Percentiles rank a stretch among this genome's conserved stretches.
Evolutionary conservation across 305 asterid species (phyloP).

Genomic region (Plantago lanceolata): DNA sequence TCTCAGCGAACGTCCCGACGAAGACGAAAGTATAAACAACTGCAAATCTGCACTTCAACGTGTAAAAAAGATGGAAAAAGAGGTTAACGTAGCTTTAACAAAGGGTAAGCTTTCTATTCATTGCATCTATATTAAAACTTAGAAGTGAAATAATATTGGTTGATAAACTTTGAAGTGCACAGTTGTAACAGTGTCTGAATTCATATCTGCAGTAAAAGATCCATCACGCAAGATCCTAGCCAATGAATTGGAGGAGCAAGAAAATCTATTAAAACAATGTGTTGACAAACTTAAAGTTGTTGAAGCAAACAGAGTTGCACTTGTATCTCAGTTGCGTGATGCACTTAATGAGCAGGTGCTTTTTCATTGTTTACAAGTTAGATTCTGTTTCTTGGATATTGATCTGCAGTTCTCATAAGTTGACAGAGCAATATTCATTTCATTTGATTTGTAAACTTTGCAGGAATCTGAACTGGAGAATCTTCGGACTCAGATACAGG

Average conservation of each 20-base stretch:
- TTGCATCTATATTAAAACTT: neutral
- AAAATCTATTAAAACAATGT: constrained; percentile 49
- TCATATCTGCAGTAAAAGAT: constrained; percentile 51
- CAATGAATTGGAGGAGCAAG: constrained; percentile 72
- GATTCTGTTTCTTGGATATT: neutral
- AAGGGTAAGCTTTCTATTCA: constrained; percentile 42
- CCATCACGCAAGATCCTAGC: constrained; percentile 58
- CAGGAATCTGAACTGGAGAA: constrained; percentile 92
- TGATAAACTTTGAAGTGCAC: neutral
- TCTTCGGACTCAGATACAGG: constrained; percentile 86
- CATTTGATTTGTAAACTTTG: constrained; percentile 11
- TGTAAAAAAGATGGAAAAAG: constrained; percentile 74
- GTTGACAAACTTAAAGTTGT: constrained; percentile 65
- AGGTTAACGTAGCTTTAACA: constrained; percentile 51
- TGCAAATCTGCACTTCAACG: constrained; percentile 67
- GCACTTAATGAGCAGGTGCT: constrained; percentile 74
- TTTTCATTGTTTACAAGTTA: neutral
- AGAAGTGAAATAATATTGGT: neutral
- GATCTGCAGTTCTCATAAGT: constrained; percentile 1
- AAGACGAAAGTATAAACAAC: constrained; percentile 71
- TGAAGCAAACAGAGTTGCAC: constrained; percentile 64
- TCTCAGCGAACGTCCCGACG: constrained; percentile 48
- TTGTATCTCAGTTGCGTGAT: constrained; percentile 65
- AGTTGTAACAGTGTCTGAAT: neutral
- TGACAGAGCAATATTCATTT: constrained; percentile 22